Evolutionary conservation across 371 early-diverging fungal genomes (phyloP).

Genomic region (Mortierella sp.): DNA sequence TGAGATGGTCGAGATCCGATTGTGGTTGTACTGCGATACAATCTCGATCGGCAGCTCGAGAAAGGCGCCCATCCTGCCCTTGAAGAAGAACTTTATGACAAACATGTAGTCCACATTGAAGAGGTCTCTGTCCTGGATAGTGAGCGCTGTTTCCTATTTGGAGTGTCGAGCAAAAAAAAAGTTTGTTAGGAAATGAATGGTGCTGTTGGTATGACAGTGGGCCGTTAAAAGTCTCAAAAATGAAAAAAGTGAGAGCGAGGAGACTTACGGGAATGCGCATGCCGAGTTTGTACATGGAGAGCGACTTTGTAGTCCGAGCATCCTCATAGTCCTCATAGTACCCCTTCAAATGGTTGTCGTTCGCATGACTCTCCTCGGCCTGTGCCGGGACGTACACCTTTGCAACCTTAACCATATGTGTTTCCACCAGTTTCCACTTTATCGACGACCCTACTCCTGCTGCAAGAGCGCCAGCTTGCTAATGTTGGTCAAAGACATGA

Average conservation of each 20-base stretch:
- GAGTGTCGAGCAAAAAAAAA: not conserved
- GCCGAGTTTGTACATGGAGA: slow-evolving; percentile 46
- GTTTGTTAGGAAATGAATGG: not conserved
- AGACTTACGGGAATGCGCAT: slow-evolving; percentile 51
- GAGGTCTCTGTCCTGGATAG: slow-evolving; percentile 41
- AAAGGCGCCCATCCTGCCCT: slow-evolving; percentile 49
- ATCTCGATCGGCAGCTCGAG: slow-evolving; percentile 53
- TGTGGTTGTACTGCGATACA: slow-evolving; percentile 52
- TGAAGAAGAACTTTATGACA: slow-evolving; percentile 56
- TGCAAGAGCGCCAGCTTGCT: too few relatives aligned
- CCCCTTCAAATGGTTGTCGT: slow-evolving; percentile 52
- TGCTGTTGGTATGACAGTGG: not conserved
- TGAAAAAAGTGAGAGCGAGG: not conserved
- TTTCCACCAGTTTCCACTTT: slow-evolving; percentile 27
- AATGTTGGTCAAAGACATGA: not conserved
- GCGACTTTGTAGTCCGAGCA: slow-evolving; percentile 38
- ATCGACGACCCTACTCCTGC: not conserved
- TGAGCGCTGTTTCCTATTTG: slow-evolving; percentile 43
- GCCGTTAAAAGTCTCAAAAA: not conserved
- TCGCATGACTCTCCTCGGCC: slow-evolving; percentile 48
- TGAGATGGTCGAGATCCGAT: slow-evolving; percentile 50
- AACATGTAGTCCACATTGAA: slow-evolving; percentile 51
- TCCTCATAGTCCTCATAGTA: slow-evolving; percentile 55
- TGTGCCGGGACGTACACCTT: slow-evolving; percentile 51
- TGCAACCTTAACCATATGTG: slow-evolving; percentile 51